phyloP scores from a whole-genome alignment of 2,329 filamentous ascomycete genomes.

The Fusarium sp. region DNA sequence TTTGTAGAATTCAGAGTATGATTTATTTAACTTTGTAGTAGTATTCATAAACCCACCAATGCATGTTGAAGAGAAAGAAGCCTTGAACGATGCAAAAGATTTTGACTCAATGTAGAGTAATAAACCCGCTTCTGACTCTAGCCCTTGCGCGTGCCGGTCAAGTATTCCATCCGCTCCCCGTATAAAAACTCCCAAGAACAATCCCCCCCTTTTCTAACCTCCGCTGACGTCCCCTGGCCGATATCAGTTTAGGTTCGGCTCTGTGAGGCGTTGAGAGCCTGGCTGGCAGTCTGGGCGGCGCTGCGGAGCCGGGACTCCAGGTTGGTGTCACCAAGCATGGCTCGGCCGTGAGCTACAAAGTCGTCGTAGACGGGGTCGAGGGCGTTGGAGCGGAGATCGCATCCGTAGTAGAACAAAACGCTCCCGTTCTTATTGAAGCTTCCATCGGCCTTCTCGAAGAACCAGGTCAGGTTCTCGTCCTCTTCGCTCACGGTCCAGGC shows the following conservation, averaged over 20 bases:
- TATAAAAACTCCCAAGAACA: conserved; percentile 17
- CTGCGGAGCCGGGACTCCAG: conserved; percentile 84
- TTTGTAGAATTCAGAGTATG: too few relatives aligned
- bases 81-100: neutral
- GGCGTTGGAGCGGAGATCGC: conserved; percentile 76
- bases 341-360: conserved; percentile 80
- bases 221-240: neutral
- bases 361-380: conserved; percentile 84
- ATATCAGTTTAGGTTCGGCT: conserved; percentile 25
- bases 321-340: conserved; percentile 90
- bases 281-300: conserved; percentile 73
- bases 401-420: conserved; percentile 95
- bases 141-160: neutral
- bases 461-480: conserved; percentile 97
- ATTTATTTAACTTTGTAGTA: too few relatives aligned
- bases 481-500: conserved; percentile 97
- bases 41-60: neutral
- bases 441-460: conserved; percentile 95
- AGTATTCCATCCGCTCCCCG: neutral
- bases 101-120: neutral
- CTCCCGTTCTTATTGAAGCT: conserved; percentile 85
- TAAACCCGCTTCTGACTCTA: conserved; percentile 3
- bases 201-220: conserved; percentile 9
- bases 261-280: conserved; percentile 53
- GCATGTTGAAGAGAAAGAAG: neutral